Evolutionary conservation across 495 filamentous ascomycete species (phyloP), one percentile per base, ranked within the genome.

Genomic region (Chaetomidium leptoderma): DNA sequence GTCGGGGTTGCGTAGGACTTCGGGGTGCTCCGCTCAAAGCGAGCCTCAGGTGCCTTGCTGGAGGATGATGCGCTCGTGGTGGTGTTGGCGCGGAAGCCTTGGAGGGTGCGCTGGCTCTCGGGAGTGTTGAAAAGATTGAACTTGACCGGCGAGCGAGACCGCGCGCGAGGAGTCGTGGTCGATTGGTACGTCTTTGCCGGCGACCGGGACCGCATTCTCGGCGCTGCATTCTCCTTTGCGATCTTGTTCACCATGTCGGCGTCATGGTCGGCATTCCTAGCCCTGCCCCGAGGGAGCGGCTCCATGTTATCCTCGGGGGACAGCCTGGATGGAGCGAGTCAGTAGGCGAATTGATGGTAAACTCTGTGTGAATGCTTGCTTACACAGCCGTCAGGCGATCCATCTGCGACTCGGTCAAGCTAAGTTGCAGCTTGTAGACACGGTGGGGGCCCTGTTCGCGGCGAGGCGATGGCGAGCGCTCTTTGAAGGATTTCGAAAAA

Each of bases 361-460:
- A n/a, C n/a, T n/a, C n/a, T n/a, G n/a, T n/a, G n/a, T n/a, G n/a
- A n/a, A n/a, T n/a, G n/a, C n/a, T n/a, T n/a, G n/a, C 66, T 59
- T 59, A 72, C 66, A 48, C 63, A 14, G 57, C 40, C 14, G 65
- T 50, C 11, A 69, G 43, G 19, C 40, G 51, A 16, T 67, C 59
- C 63, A 68, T 62, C 26, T 68, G 63, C 0, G 62, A 55, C 1
- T 70, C 66, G n/a, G 61, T 70, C 33, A 70, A 52, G 39, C 60
- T 66, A 14, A 72, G 50, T 17, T 63, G 60, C 10, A 69, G 23
- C n/a, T n/a, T n/a, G 19, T 65, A 48, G 9, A 66, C 46, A 9
- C 50, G 11, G 1, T 46, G 54, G 43, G 27, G 23, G 0, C 19
- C 32, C 8, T 51, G 30, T n/a, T 51, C 39, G n/a, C 30, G 51